Conservation (phyloP, 192 early-diverging fungal genomes). For the Dissophora ornata region DNA sequence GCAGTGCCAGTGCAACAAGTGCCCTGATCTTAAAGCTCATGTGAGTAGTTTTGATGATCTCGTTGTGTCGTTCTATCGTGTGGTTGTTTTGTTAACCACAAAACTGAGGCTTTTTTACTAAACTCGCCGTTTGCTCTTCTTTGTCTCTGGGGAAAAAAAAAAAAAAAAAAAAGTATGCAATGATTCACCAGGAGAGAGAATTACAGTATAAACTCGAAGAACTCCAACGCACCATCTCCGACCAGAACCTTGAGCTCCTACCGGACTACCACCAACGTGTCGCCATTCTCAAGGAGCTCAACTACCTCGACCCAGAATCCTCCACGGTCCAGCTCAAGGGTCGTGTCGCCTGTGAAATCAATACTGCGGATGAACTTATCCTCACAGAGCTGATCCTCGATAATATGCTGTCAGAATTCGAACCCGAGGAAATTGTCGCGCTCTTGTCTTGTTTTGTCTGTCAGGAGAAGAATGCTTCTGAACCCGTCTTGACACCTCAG, state of each 20-base stretch:
- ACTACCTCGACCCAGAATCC: slow-evolving; percentile 82
- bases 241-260: slow-evolving; percentile 91
- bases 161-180: slow-evolving; percentile 56
- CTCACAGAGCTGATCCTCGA: slow-evolving; percentile 95
- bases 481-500: slow-evolving; percentile 73
- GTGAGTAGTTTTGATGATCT: slow-evolving; percentile 56
- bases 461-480: slow-evolving; percentile 84
- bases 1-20: slow-evolving; percentile 75
- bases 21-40: slow-evolving; percentile 81
- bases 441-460: slow-evolving; percentile 95
- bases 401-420: slow-evolving; percentile 89
- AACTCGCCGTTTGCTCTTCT: too few species aligned
- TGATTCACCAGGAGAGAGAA: slow-evolving; percentile 64
- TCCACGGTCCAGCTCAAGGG: slow-evolving; percentile 95
- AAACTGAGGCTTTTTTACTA: background rate
- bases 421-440: slow-evolving; percentile 94
- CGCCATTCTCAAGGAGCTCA: slow-evolving; percentile 83
- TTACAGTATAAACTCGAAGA: slow-evolving; percentile 79
- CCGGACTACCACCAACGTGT: slow-evolving; percentile 94
- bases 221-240: slow-evolving; percentile 82
- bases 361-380: slow-evolving; percentile 94
- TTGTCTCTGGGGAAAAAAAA: slow-evolving; percentile 4
- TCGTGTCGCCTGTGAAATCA: slow-evolving; percentile 96
- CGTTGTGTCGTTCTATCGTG: background rate
- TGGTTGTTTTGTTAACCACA: background rate